Base-by-base conservation (phyloP, 2,329 filamentous ascomycete genomes). In the Lachnellula suecica region DNA sequence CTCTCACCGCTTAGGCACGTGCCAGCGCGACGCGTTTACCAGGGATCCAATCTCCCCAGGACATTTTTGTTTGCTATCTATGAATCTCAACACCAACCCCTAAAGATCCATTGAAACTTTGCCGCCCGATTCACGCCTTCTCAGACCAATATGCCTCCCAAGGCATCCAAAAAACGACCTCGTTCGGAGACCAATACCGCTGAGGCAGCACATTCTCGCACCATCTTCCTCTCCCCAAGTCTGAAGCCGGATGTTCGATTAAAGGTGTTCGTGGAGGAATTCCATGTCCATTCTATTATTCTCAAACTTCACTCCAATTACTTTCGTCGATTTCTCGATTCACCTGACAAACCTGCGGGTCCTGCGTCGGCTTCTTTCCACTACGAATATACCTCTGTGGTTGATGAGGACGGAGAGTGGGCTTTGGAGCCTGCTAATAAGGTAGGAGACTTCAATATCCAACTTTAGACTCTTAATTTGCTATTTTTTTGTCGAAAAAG, bases 271-370 rank as follows among this genome's bases (percentile, higher is more conserved):
- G 23, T 23, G 15, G n/a, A 49, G 25, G 47, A 27, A 17, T 48
- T 46, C 46, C 50, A 59, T 50, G 51, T 57, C 43, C 55, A 52
- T 27, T 55, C 55, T 3, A 34, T 42, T 1, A 24, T 57, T 9
- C 17, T 56, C 3, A 53, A 53, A 35, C 47, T 58, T 2, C 9
- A 58, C 15, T 53, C 53, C 2, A 38, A 22, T n/a, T 53, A 51
- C 15, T 53, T 58, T 17, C 40, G 49, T 9, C 35, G 38, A 37
- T 51, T 54, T 34, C 17, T 54, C 3, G 46, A 56, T 22, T 41
- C 44, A 25, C 37, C 43, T n/a, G 42, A 51, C n/a, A 41, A 51
- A 23, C 2, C 6, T 11, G 31, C 1, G 9, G 19, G 2, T 22
- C 23, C 3, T 6, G 11, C 31, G 4, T n/a, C 31, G 31, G 8